These are phyloP conservation scores for Clavispora asparagi DNA, from an alignment of 805 yeast species.

Conservation along the genomic window DNA sequence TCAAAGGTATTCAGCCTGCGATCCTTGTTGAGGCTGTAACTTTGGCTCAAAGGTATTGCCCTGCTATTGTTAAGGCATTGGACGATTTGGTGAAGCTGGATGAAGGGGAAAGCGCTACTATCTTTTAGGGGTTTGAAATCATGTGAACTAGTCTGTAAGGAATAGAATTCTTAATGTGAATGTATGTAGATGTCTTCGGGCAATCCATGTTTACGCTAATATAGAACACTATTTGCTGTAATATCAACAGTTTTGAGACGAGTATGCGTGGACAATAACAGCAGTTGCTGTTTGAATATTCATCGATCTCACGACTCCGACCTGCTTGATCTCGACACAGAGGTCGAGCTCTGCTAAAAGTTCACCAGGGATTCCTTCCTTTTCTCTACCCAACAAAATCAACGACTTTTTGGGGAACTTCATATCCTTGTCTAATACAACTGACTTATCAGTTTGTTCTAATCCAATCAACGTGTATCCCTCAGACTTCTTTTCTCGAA, in stretches of 20 bases:
- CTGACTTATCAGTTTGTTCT: conserved; percentile 90
- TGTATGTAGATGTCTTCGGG: no score
- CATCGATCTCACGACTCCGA: conserved; percentile 91
- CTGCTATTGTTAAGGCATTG: conserved; percentile 54
- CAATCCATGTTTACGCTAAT: no score
- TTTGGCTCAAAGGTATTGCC: conserved; percentile 58
- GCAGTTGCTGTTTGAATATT: conserved; percentile 97
- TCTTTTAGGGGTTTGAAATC: conserved; percentile 4
- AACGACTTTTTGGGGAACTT: conserved; percentile 77
- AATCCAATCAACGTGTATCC: conserved; percentile 87
- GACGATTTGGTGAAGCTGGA: conserved; percentile 41
- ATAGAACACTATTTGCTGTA: background rate
- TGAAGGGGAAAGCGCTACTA: conserved; percentile 18
- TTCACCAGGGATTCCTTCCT: conserved; percentile 88
- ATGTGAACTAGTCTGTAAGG: background rate
- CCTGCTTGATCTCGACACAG: conserved; percentile 88
- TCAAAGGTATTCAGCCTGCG: conserved; percentile 51
- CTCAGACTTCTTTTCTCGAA: conserved; percentile 56
- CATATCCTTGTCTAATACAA: conserved; percentile 56
- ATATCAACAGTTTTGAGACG: conserved; percentile 54
- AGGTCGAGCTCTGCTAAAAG: conserved; percentile 74
- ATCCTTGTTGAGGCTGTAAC: conserved; percentile 50
- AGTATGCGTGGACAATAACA: conserved; percentile 86
- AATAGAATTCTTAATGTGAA: background rate
- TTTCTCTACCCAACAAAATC: conserved; percentile 77